These are phyloP conservation scores for Spergularia azorica DNA, from an alignment of 179 eudicot species.

Conservation along the genomic window DNA sequence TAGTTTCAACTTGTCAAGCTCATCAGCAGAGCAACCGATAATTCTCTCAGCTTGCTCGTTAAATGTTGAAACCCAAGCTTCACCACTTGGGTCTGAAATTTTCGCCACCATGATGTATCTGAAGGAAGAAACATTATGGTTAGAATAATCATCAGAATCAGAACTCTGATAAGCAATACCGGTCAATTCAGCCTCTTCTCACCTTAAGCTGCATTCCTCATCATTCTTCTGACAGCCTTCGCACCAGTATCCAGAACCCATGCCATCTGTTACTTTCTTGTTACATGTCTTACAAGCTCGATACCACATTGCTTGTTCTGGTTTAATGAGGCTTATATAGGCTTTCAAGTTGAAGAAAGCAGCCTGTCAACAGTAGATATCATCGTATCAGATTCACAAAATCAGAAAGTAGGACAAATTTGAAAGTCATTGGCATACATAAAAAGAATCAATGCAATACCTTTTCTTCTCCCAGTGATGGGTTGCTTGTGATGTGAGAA, in stretches of 20 bases:
- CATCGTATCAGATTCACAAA: constrained; percentile 1
- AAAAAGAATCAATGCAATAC: constrained; percentile 29
- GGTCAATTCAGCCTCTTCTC: not conserved
- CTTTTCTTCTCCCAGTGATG: constrained; percentile 81
- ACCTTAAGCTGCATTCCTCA: constrained; percentile 81
- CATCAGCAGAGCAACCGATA: constrained; percentile 87
- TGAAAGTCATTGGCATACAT: not conserved
- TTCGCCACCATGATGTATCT: constrained; percentile 80
- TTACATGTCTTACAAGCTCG: constrained; percentile 94
- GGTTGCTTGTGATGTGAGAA: constrained; percentile 60
- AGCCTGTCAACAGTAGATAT: constrained; percentile 50
- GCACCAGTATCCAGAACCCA: constrained; percentile 96
- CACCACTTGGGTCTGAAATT: constrained; percentile 83
- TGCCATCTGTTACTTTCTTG: constrained; percentile 89
- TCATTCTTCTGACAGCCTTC: constrained; percentile 91
- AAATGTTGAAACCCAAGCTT: constrained; percentile 87
- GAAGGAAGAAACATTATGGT: constrained; percentile 9
- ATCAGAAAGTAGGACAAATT: not conserved
- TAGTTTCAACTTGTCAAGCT: constrained; percentile 69
- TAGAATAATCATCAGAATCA: constrained; percentile 10
- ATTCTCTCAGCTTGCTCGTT: constrained; percentile 88
- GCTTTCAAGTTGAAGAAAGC: constrained; percentile 71
- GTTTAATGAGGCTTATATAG: constrained; percentile 67
- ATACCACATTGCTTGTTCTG: constrained; percentile 92
- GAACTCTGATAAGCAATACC: not conserved